These are phyloP conservation scores for Globisporangium cederbergense DNA, from an alignment of 352 stramenopile genomes.

Conservation along the genomic window DNA sequence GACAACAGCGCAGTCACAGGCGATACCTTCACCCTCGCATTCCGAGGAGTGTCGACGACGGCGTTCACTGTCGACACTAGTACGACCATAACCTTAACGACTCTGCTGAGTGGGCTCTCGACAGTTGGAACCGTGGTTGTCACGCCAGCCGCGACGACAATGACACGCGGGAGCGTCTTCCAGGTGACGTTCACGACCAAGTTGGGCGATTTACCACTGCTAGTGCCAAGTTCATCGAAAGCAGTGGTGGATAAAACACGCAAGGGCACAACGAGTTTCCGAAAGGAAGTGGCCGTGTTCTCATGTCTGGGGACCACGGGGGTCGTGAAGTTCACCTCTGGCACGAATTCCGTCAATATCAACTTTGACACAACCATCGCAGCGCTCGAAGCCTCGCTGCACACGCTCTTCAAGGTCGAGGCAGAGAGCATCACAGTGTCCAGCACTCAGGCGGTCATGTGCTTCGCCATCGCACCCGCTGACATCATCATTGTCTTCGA, in stretches of 20 bases:
- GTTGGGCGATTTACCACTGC: slow-evolving; percentile 41
- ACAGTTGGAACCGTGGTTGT: slow-evolving; percentile 47
- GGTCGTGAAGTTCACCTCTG: slow-evolving; percentile 32
- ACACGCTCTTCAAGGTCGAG: slow-evolving; percentile 47
- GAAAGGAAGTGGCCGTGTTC: slow-evolving; percentile 66
- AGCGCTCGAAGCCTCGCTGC: slow-evolving; percentile 36
- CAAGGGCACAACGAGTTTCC: slow-evolving; percentile 49
- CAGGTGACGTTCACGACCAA: slow-evolving; percentile 55
- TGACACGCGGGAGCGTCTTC: slow-evolving; percentile 26
- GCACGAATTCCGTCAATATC: slow-evolving; percentile 1
- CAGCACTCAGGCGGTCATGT: slow-evolving; percentile 41
- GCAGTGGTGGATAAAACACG: slow-evolving; percentile 29
- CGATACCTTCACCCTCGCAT: slow-evolving; percentile 46
- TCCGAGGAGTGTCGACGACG: slow-evolving; percentile 35
- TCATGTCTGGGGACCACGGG: slow-evolving; percentile 34
- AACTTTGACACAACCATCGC: slow-evolving; percentile 28
- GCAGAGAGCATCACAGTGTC: slow-evolving; percentile 57
- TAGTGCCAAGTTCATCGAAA: slow-evolving; percentile 19
- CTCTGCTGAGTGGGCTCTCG: slow-evolving; percentile 33
- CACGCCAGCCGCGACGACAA: slow-evolving; percentile 22
- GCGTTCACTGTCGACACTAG: slow-evolving; percentile 34
- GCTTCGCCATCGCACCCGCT: slow-evolving; percentile 18
- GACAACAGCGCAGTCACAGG: slow-evolving; percentile 8
- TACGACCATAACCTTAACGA: slow-evolving; percentile 28
- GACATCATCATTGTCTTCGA: slow-evolving; percentile 65